Evolutionary conservation across 192 early-diverging fungal genomes (phyloP).

Genomic region (Gonapodya prolifera): DNA sequence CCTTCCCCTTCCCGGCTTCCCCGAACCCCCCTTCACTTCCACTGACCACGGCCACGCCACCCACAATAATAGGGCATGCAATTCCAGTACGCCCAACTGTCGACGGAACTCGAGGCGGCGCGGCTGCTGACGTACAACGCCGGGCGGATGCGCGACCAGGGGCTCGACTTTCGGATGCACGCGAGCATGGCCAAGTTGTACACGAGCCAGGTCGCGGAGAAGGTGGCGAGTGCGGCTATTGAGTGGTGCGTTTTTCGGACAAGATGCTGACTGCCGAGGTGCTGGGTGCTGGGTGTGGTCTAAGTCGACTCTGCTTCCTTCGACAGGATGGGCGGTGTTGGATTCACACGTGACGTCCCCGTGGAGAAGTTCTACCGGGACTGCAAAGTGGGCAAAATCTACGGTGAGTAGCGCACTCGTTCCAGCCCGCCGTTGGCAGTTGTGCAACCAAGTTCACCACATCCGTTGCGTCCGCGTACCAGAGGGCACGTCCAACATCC

Average conservation of each 20-base stretch:
- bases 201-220: conserved; percentile 88
- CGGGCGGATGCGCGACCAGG: conserved; percentile 85
- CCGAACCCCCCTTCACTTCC: too few species aligned
- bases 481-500: conserved; percentile 79
- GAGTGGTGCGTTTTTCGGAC: conserved; percentile 52
- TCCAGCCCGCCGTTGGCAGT: neutral
- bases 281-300: too few species aligned
- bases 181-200: conserved; percentile 98
- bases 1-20: neutral
- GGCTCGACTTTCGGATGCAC: conserved; percentile 82
- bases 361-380: conserved; percentile 95
- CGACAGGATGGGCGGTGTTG: conserved; percentile 71
- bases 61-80: conserved; percentile 41
- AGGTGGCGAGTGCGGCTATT: conserved; percentile 71
- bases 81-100: conserved; percentile 69
- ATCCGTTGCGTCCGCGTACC: neutral
- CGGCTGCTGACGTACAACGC: conserved; percentile 95
- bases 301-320: neutral
- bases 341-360: conserved; percentile 83
- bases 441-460: too few species aligned
- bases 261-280: neutral
- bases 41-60: neutral
- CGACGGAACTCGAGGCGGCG: conserved; percentile 92
- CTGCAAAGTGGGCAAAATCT: conserved; percentile 95
- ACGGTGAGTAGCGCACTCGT: conserved; percentile 40